These are phyloP conservation scores for Celoporthe dispersa DNA, from an alignment of 2,329 filamentous ascomycete genomes.

Conservation along the genomic window DNA sequence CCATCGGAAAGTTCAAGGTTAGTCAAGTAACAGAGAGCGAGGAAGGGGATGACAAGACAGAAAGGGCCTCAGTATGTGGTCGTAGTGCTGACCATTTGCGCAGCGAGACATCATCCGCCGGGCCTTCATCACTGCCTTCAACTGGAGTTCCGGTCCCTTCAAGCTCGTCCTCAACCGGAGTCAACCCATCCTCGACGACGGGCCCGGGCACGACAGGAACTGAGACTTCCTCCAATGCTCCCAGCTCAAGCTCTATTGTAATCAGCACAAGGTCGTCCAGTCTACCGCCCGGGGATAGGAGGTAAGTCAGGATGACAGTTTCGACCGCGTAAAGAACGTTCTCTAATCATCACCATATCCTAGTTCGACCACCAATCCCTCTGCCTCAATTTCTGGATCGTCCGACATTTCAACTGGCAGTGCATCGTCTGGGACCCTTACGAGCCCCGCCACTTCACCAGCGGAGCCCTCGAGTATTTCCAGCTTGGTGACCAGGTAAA, in stretches of 20 bases:
- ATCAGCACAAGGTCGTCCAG: conserved; percentile 13
- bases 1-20: conserved; percentile 13
- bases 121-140: conserved; percentile 5
- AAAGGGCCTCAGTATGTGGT: neutral
- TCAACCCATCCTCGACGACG: conserved; percentile 1
- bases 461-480: neutral
- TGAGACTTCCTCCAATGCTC: conserved; percentile 9
- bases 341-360: neutral
- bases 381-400: neutral
- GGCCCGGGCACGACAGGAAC: conserved; percentile 3
- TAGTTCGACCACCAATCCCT: conserved; percentile 4
- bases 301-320: neutral
- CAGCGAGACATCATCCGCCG: conserved; percentile 8
- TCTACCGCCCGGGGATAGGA: conserved; percentile 12
- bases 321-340: neutral
- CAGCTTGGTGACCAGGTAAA: neutral
- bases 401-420: neutral
- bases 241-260: conserved; percentile 15
- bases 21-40: neutral
- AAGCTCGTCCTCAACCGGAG: conserved; percentile 10
- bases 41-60: neutral
- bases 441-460: neutral
- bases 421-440: conserved; percentile 1
- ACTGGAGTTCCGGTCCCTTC: conserved; percentile 10
- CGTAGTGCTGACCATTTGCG: neutral